Base-by-base conservation (phyloP, 768 basidiomycete species). In the Paxillus ammoniavirescens region DNA sequence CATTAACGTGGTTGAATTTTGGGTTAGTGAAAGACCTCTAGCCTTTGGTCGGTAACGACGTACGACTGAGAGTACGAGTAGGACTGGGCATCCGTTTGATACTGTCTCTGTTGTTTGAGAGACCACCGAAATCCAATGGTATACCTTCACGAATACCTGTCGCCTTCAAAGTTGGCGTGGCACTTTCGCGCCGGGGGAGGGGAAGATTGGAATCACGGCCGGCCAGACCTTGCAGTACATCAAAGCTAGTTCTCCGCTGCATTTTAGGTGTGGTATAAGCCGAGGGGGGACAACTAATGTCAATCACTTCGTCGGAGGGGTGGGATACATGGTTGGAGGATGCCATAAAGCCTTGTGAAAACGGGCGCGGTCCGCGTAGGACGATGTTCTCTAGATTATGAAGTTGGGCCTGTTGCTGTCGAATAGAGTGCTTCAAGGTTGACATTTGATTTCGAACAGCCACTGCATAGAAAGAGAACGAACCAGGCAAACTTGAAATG, bases 361-460 rank as follows among this genome's bases (percentile, higher is more conserved):
- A 75, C 37, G 85, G 82, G 53, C 90, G 80, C 14, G 89, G 86
- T 15, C 82, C 82, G 59, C 81, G 81, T 47, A 85, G 77, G 45
- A 92, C 72, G 49, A 81, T 76, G 63, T 76, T 87, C 67, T 92
- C 90, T 49, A 91, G 79, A 37, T 64, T 76, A 60, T 85, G 80
- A 35, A 91, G 69, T 61, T 91, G 88, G 17, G 89, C 89, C 74
- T 91, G 88, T 65, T 92, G 87, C 61, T 91, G 89, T 56, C 90
- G 75, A 61, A 92, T 92, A 65, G 78, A 82, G 67, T 92, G 90
- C 71, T 87, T 91, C 64, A 92, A 72, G 38, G 84, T 85, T 60
- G 88, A 89, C 72, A 92, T 85, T 55, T 91, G 89, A 61, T 82
- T 84, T 52, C 90, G 82, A 49, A 91, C 77, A 57, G 83, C 80